Conservation (phyloP, 2,329 filamentous ascomycete genomes). For the Onygenales sp. region DNA sequence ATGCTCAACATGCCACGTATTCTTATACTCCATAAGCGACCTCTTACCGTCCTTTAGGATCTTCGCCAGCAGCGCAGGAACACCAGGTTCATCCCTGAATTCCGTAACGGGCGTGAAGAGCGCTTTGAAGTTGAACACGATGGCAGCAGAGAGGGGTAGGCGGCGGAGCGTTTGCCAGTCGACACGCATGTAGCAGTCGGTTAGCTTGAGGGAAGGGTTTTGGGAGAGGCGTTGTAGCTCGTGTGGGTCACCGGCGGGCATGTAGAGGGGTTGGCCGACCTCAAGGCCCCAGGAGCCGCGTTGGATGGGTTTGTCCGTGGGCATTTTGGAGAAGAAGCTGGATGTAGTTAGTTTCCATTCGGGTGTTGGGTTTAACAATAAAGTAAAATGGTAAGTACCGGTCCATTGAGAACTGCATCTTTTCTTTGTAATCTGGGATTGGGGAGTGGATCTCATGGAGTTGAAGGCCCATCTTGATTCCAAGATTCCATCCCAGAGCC, state of each 20-base stretch:
- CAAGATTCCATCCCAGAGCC: slow-evolving; percentile 69
- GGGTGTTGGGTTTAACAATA: neutral
- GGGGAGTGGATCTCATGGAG: slow-evolving; percentile 62
- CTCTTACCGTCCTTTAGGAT: slow-evolving; percentile 63
- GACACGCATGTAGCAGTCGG: slow-evolving; percentile 60
- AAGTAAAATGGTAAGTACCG: slow-evolving; percentile 38
- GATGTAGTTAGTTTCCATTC: neutral
- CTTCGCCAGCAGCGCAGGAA: slow-evolving; percentile 60
- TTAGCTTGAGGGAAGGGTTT: slow-evolving; percentile 44
- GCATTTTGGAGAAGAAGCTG: slow-evolving; percentile 74
- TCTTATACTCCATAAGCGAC: slow-evolving; percentile 68
- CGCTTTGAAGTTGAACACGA: slow-evolving; percentile 85
- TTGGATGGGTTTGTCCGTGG: slow-evolving; percentile 66
- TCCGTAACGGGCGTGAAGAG: slow-evolving; percentile 66
- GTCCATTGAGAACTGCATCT: slow-evolving; percentile 83
- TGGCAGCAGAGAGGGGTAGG: slow-evolving; percentile 61
- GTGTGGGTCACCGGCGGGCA: slow-evolving; percentile 59
- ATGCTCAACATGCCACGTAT: slow-evolving; percentile 70
- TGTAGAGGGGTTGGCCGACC: slow-evolving; percentile 63
- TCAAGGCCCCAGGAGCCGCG: slow-evolving; percentile 79
- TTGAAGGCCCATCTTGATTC: slow-evolving; percentile 60
- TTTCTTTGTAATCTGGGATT: slow-evolving; percentile 77
- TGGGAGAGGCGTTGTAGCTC: slow-evolving; percentile 52
- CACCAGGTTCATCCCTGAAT: slow-evolving; percentile 60
- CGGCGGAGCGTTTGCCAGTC: slow-evolving; percentile 84